phyloP scores from a whole-genome alignment of 2,329 filamentous ascomycete genomes.

The Cladophialophora bantiana region DNA sequence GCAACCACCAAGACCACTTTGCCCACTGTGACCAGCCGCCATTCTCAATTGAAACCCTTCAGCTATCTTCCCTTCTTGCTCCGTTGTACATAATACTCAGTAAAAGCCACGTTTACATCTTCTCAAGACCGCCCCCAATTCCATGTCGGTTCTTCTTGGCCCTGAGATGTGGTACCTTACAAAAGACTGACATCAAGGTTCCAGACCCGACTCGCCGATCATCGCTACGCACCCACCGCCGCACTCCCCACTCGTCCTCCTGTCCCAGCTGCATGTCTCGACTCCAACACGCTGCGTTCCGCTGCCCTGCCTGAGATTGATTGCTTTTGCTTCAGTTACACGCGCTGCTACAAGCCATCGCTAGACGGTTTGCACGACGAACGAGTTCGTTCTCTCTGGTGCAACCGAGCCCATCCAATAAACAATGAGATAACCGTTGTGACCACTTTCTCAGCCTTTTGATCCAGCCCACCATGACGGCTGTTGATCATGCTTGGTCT shows the following conservation, averaged over 20 bases:
- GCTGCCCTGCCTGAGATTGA: slow-evolving; percentile 5
- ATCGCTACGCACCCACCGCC: slow-evolving; percentile 5
- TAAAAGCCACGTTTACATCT: background rate
- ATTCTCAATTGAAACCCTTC: background rate
- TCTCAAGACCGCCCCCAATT: background rate
- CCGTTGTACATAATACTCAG: background rate
- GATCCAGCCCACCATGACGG: slow-evolving; percentile 28
- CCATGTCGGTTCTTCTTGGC: background rate
- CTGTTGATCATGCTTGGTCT: slow-evolving; percentile 28
- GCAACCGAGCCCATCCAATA: slow-evolving; percentile 17
- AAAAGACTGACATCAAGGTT: slow-evolving; percentile 21
- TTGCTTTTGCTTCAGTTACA: slow-evolving; percentile 22
- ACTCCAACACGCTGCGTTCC: slow-evolving; percentile 6
- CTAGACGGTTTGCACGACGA: slow-evolving; percentile 12
- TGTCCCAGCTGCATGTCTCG: background rate
- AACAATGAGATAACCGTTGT: slow-evolving; percentile 29
- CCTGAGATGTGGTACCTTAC: slow-evolving; percentile 21
- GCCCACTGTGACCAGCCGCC: background rate
- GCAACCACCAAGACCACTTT: background rate
- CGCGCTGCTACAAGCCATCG: slow-evolving; percentile 19
- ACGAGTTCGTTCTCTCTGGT: slow-evolving; percentile 2
- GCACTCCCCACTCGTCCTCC: background rate
- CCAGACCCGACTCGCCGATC: slow-evolving; percentile 31
- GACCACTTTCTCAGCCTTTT: slow-evolving; percentile 17
- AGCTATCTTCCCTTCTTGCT: background rate